Percentiles rank a stretch among this genome's conserved stretches.
phyloP scores from a whole-genome alignment of 1,284 basidiomycete species.

The Puccinia triticina region DNA sequence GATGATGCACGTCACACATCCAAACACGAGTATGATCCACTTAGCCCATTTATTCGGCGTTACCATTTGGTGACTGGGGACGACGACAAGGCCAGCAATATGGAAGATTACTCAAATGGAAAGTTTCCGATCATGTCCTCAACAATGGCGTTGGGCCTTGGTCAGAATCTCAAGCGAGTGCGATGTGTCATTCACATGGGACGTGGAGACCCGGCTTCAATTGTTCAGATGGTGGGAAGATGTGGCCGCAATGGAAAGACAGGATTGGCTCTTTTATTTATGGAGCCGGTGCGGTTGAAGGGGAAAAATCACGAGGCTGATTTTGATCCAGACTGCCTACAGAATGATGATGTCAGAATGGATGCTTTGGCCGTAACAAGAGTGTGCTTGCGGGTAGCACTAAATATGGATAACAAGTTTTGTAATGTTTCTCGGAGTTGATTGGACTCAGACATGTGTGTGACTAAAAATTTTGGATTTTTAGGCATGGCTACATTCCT shows the following conservation, averaged over 20 bases:
- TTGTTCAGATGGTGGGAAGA: slow-evolving; percentile 24
- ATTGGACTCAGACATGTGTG: not conserved
- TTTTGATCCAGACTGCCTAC: not conserved
- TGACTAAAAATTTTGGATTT: not conserved
- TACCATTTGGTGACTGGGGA: slow-evolving; percentile 3
- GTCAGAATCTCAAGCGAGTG: not conserved
- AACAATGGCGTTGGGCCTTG: slow-evolving; percentile 18
- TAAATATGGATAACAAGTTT: not conserved
- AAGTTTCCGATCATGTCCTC: not conserved
- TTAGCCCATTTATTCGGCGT: not conserved
- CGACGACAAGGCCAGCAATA: not conserved
- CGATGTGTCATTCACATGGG: slow-evolving; percentile 13
- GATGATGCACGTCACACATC: not conserved
- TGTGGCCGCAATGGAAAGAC: not conserved
- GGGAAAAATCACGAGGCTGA: not conserved
- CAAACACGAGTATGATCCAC: not conserved
- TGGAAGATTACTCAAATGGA: not conserved
- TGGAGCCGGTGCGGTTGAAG: not conserved
- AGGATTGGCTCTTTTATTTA: not conserved
- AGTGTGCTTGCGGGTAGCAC: not conserved
- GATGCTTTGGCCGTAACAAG: slow-evolving; percentile 1
- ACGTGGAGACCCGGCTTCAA: slow-evolving; percentile 7
- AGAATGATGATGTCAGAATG: not conserved
- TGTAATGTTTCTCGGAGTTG: not conserved
- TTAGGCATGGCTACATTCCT: not conserved